These are phyloP conservation scores for Amoeboaphelidium protococcarum DNA, from an alignment of 371 early-diverging fungal genomes.

Conservation along the genomic window DNA sequence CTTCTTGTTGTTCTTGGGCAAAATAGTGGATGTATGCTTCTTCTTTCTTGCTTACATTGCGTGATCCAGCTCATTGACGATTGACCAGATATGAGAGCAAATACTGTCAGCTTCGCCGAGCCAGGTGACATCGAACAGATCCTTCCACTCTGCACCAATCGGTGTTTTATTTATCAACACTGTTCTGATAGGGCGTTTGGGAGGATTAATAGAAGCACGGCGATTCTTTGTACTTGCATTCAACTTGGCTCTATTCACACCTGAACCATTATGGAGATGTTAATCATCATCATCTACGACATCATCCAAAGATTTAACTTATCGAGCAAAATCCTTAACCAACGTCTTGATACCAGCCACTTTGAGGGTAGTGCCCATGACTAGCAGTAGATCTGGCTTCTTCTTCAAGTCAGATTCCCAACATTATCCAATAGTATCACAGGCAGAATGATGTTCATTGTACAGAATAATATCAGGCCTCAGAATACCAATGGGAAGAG, in stretches of 20 bases:
- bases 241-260: too few species aligned
- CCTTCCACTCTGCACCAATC: not conserved
- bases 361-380: conserved; percentile 94
- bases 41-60: too few species aligned
- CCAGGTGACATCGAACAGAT: not conserved
- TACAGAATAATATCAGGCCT: conserved; percentile 93
- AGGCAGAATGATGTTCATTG: conserved; percentile 67
- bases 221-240: too few species aligned
- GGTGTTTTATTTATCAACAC: not conserved
- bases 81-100: too few species aligned
- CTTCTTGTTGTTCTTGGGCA: too few species aligned
- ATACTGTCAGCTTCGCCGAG: not conserved
- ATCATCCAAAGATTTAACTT: too few species aligned
- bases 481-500: conserved; percentile 46
- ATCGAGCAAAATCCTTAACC: conserved; percentile 63
- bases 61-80: too few species aligned
- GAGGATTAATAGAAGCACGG: not conserved
- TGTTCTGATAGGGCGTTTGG: not conserved
- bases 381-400: conserved; percentile 64
- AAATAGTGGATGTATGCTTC: too few species aligned
- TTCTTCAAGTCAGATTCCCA: conserved; percentile 32
- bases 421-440: conserved; percentile 48
- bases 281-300: too few species aligned
- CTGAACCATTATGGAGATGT: too few species aligned
- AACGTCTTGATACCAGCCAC: conserved; percentile 75